phyloP scores from a whole-genome alignment of 495 filamentous ascomycete genomes.

The Hypoxylon trugodes region DNA sequence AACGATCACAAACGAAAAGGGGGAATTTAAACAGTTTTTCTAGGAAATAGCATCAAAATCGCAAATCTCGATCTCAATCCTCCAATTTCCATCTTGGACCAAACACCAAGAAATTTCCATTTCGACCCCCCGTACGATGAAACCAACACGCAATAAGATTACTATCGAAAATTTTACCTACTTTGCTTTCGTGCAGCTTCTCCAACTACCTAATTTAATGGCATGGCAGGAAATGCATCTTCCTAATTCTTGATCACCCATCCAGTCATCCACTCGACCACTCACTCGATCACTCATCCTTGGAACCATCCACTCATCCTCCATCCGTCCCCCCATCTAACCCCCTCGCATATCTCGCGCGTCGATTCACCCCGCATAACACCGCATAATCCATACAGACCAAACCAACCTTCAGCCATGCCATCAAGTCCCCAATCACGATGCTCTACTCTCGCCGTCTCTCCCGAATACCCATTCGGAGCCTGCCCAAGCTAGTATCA shows the following conservation, averaged over 20 bases:
- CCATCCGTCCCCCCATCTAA: too few species aligned
- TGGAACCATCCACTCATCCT: too few species aligned
- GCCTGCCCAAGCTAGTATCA: slow-evolving; percentile 18
- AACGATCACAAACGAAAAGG: too few species aligned
- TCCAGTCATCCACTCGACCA: too few species aligned
- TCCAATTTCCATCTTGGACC: background rate
- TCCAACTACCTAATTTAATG: slow-evolving; percentile 21
- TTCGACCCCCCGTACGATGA: background rate
- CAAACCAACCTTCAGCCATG: slow-evolving; percentile 29
- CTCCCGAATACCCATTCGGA: slow-evolving; percentile 29
- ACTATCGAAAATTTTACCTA: background rate
- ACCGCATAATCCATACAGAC: too few species aligned
- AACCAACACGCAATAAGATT: slow-evolving; percentile 3
- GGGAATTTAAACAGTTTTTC: background rate
- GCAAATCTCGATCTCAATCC: background rate
- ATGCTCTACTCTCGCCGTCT: slow-evolving; percentile 26
- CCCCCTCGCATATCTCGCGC: slow-evolving; percentile 33
- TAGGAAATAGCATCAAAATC: background rate
- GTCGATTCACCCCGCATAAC: slow-evolving; percentile 32
- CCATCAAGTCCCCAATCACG: slow-evolving; percentile 30
- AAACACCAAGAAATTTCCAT: slow-evolving; percentile 6
- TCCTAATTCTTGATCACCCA: slow-evolving; percentile 29
- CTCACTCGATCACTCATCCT: too few species aligned
- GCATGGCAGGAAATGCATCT: slow-evolving; percentile 29
- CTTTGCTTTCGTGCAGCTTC: slow-evolving; percentile 9